These are phyloP conservation scores for Leccinum subtestaceum DNA, from an alignment of 768 basidiomycete genomes.

Conservation along the genomic window DNA sequence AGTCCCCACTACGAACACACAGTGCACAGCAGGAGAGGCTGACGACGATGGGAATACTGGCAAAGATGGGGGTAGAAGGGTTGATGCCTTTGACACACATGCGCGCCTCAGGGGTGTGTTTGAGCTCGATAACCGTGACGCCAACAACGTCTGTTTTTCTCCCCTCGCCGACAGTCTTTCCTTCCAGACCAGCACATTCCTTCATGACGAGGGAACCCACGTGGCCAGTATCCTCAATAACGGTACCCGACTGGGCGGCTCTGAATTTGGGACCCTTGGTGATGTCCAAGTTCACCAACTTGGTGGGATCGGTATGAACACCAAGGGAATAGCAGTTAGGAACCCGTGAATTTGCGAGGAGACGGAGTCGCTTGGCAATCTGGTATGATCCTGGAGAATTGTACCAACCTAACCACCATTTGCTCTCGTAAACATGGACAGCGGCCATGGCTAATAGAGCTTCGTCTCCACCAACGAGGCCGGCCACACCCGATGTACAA, in stretches of 20 bases:
- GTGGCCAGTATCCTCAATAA: constrained; percentile 6
- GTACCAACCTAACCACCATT: constrained; percentile 32
- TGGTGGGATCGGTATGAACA: constrained; percentile 10
- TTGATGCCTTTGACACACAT: neutral
- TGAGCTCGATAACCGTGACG: constrained; percentile 1
- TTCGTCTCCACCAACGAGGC: constrained; percentile 26
- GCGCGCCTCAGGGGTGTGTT: neutral
- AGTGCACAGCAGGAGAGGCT: constrained; percentile 3
- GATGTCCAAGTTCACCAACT: neutral
- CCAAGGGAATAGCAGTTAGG: neutral
- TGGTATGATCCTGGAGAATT: constrained; percentile 32
- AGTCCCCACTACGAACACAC: constrained; percentile 11
- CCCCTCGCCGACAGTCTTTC: neutral
- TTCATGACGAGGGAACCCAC: constrained; percentile 6
- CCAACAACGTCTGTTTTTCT: neutral
- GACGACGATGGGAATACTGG: constrained; percentile 14
- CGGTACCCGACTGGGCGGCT: neutral
- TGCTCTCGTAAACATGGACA: constrained; percentile 24
- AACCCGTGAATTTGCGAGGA: constrained; percentile 12
- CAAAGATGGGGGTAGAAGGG: neutral
- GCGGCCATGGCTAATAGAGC: constrained; percentile 31
- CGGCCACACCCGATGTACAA: neutral
- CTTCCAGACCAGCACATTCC: neutral
- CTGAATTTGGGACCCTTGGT: constrained; percentile 4
- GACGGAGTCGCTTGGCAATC: constrained; percentile 23